A percentile compares a stretch with the other conserved stretches of the same genome.
These are phyloP conservation scores for Termitomyces sp. DNA, from an alignment of 768 basidiomycete genomes.

Conservation along the genomic window DNA sequence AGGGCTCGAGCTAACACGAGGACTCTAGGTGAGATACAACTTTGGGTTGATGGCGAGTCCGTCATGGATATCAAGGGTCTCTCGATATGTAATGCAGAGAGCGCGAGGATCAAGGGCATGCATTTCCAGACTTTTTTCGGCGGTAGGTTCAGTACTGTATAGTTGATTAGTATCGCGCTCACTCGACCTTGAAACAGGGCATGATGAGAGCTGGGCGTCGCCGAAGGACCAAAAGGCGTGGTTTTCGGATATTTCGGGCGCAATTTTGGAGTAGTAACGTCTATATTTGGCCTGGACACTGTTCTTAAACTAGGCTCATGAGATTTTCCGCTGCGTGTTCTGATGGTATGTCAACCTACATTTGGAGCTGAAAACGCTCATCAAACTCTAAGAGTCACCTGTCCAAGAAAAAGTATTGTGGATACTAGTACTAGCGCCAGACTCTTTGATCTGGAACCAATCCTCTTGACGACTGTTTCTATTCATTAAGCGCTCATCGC, in stretches of 20 bases:
- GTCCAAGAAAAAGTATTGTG: not conserved
- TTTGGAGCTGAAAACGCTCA: not conserved
- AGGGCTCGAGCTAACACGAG: not conserved
- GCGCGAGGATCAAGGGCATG: constrained; percentile 58
- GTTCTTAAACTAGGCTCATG: too few species aligned
- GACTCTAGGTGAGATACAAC: constrained; percentile 54
- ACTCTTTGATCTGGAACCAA: not conserved
- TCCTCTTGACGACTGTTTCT: not conserved
- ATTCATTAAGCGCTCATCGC: not conserved
- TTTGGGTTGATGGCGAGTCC: constrained; percentile 60
- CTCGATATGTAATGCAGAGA: constrained; percentile 38
- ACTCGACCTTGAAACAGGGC: constrained; percentile 30
- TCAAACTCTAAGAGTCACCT: constrained; percentile 1
- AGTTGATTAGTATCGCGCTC: not conserved
- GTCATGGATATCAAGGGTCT: constrained; percentile 52
- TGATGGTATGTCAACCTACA: not conserved
- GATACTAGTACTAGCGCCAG: not conserved
- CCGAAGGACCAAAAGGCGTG: constrained; percentile 52
- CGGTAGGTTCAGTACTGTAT: constrained; percentile 32
- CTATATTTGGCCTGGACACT: not conserved
- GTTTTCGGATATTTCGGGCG: constrained; percentile 52
- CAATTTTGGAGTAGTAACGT: constrained; percentile 18
- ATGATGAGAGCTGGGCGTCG: constrained; percentile 56
- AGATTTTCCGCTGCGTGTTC: too few species aligned
- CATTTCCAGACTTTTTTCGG: constrained; percentile 82